Conservation (phyloP, 352 stramenopile genomes). For the Pythium folliculosum region DNA sequence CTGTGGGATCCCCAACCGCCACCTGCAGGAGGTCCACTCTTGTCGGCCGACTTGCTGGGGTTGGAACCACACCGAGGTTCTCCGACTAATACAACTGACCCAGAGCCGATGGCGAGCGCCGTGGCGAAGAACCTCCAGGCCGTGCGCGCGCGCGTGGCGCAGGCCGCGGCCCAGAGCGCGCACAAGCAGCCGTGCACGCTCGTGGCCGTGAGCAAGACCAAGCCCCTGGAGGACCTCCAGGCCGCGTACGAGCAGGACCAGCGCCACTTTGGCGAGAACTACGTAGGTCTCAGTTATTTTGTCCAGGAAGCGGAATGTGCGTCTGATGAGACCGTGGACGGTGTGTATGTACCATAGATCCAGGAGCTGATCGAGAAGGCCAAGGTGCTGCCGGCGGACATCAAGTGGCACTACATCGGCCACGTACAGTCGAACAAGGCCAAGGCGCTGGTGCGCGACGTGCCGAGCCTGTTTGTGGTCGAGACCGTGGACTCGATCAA, state of each 20-base stretch:
- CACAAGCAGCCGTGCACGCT: conserved; percentile 74
- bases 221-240: conserved; percentile 87
- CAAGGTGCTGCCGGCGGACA: conserved; percentile 77
- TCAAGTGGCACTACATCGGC: conserved; percentile 99
- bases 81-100: not conserved
- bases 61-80: not conserved
- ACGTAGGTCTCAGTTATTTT: conserved; percentile 58
- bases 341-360: conserved; percentile 43
- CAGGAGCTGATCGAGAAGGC: conserved; percentile 98
- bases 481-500: conserved; percentile 97
- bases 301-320: not conserved
- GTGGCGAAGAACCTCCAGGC: conserved; percentile 62
- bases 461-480: conserved; percentile 94
- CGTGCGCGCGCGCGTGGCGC: conserved; percentile 59
- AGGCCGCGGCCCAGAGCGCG: conserved; percentile 54
- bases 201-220: conserved; percentile 95
- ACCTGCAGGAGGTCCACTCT: not conserved
- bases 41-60: not conserved
- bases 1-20: not conserved
- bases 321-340: not conserved
- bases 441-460: conserved; percentile 88
- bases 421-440: conserved; percentile 99
- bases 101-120: conserved; percentile 15
- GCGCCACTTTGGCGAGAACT: conserved; percentile 98
- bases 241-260: conserved; percentile 91